Base-by-base conservation (phyloP, 2,329 filamentous ascomycete genomes). In the Trichoderma sp. region DNA sequence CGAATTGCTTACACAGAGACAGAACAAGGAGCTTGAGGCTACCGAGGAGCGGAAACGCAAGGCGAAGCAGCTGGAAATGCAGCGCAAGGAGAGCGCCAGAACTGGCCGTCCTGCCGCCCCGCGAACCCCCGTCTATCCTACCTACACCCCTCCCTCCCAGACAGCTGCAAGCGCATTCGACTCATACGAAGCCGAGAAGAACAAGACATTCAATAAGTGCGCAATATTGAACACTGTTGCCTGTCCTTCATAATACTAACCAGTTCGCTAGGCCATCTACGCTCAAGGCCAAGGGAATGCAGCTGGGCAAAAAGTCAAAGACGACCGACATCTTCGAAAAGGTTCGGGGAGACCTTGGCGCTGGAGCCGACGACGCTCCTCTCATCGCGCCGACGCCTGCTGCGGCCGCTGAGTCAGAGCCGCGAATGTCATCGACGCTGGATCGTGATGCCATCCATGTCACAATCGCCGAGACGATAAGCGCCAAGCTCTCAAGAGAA, bases 1-100 rank as follows among this genome's bases (percentile, higher is more conserved):
- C 10, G 34, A 57, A 39, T 71, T 71, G 25, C 75, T 80, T 48
- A 79, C 56, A 37, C 22, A 37, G 73, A 4, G 48, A 69, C 77
- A 97, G 89, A 99, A 99, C 86, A 99, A 99, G 84, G 96, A 99
- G 81, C 85, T 99, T 73, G 95, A 99, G 81, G 96, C 95, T 10
- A 97, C 92, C 65, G 95, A 99, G 79, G 95, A 99, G 84, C 92
- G 96, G 77, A 99, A 99, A 85, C 88, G 94, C 75, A 97, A 97
- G 82, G 96, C 95, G 63, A 99, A 98, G 85, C 95, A 99, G 81
- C 86, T 99, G 75, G 96, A 99, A 81, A 92, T 99, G 88, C 95
- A 99, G 83, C 92, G 95, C 78, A 99, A 98, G 83, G 96, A 99
- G 78, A 90, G 94, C 75, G 92, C 92, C 71, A 89, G 94, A 73